Conservation (phyloP, 768 basidiomycete species). For the Sistotremastrum suecicum region DNA sequence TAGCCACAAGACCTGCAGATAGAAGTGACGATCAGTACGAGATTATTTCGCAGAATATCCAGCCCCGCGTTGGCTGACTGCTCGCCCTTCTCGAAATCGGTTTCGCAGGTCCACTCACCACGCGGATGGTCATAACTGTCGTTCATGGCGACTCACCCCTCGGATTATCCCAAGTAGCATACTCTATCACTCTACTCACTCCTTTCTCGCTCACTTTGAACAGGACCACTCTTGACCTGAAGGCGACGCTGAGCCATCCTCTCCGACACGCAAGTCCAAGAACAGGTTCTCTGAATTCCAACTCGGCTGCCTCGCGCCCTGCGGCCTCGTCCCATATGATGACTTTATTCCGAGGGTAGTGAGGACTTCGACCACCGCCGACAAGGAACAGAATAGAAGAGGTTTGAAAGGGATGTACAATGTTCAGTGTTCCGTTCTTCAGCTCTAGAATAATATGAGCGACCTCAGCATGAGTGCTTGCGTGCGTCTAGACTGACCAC, state of each 20-base stretch:
- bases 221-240: slow-evolving; percentile 64
- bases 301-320: slow-evolving; percentile 68
- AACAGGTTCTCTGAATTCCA: slow-evolving; percentile 79
- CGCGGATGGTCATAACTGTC: no score
- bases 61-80: no score
- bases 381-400: slow-evolving; percentile 76
- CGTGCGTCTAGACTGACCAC: slow-evolving; percentile 35
- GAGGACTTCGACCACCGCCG: slow-evolving; percentile 77
- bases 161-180: slow-evolving; percentile 81
- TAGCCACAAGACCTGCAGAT: slow-evolving; percentile 54
- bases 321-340: slow-evolving; percentile 77
- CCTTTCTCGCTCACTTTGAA: slow-evolving; percentile 50
- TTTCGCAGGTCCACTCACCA: no score
- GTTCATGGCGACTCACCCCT: slow-evolving; percentile 35
- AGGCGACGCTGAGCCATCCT: slow-evolving; percentile 73
- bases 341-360: slow-evolving; percentile 87
- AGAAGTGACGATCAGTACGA: neutral
- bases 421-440: slow-evolving; percentile 63
- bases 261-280: slow-evolving; percentile 67
- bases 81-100: no score
- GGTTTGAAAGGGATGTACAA: slow-evolving; percentile 63
- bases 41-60: no score
- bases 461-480: slow-evolving; percentile 2
- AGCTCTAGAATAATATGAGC: slow-evolving; percentile 38
- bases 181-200: slow-evolving; percentile 54